A percentile compares a stretch with the other conserved stretches of the same genome.
These are phyloP conservation scores for Penicillium brasilianum DNA, from an alignment of 2,329 filamentous ascomycete genomes.

Conservation along the genomic window DNA sequence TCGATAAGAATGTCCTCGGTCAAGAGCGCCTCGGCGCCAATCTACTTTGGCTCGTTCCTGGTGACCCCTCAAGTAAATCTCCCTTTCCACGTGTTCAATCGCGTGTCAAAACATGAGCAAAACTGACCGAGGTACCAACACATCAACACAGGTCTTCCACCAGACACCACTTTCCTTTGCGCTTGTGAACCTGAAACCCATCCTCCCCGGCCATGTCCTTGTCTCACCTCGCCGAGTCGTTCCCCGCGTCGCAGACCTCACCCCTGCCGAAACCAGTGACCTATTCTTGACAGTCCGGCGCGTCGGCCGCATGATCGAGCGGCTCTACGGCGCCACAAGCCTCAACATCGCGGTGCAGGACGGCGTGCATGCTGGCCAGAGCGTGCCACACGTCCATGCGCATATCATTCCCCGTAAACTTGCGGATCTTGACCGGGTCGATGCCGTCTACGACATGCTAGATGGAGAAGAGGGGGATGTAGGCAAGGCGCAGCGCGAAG, in stretches of 20 bases:
- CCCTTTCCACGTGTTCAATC: too few relatives aligned
- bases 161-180: conserved; percentile 79
- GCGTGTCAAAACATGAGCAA: neutral
- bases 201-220: conserved; percentile 91
- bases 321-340: conserved; percentile 67
- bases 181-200: conserved; percentile 92
- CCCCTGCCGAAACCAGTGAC: conserved; percentile 74
- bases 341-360: conserved; percentile 98
- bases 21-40: conserved; percentile 40
- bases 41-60: conserved; percentile 77
- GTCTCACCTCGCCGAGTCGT: conserved; percentile 76
- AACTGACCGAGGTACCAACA: conserved; percentile 5
- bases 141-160: conserved; percentile 79
- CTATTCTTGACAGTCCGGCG: conserved; percentile 86
- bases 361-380: conserved; percentile 87
- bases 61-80: conserved; percentile 71
- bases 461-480: conserved; percentile 86
- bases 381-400: conserved; percentile 89
- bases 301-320: conserved; percentile 75
- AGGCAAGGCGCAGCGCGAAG: conserved; percentile 69
- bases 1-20: conserved; percentile 32
- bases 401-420: conserved; percentile 80
- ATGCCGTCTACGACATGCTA: conserved; percentile 81
- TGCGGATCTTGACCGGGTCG: conserved; percentile 65
- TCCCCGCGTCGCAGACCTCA: conserved; percentile 76